Conservation (phyloP, 1,139 yeast species). For the Ashbya aceris region DNA sequence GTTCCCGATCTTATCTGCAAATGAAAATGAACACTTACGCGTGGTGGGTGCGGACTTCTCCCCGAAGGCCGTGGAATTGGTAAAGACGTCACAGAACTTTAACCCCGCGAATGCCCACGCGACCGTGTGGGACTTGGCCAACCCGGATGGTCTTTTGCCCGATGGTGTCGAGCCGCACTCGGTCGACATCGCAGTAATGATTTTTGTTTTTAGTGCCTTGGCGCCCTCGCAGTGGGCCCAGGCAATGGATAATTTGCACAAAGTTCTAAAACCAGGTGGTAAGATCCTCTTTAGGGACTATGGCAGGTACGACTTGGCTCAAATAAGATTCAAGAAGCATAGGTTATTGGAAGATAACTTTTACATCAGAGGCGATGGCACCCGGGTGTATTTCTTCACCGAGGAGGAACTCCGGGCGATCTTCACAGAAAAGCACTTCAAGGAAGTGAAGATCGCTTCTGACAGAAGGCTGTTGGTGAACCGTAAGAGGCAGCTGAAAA, state of each 20-base stretch:
- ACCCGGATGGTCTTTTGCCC: constrained; percentile 64
- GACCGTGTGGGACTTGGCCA: constrained; percentile 93
- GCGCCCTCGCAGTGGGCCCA: constrained; percentile 86
- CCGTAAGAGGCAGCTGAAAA: constrained; percentile 81
- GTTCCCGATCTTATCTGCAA: constrained; percentile 77
- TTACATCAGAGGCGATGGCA: constrained; percentile 95
- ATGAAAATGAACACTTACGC: constrained; percentile 64
- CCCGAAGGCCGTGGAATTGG: constrained; percentile 81
- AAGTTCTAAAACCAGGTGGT: constrained; percentile 87
- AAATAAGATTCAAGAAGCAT: constrained; percentile 83
- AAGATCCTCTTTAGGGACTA: constrained; percentile 83
- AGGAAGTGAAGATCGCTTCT: constrained; percentile 69
- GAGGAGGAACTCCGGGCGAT: constrained; percentile 80
- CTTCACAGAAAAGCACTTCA: constrained; percentile 54
- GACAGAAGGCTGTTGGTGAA: constrained; percentile 87
- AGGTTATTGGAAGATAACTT: constrained; percentile 85
- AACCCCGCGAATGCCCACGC: constrained; percentile 63
- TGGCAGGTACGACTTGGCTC: constrained; percentile 94
- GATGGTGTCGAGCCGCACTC: constrained; percentile 74
- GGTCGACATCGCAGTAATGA: constrained; percentile 86
- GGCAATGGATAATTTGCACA: constrained; percentile 62
- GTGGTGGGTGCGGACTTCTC: constrained; percentile 88
- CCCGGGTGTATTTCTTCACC: constrained; percentile 92
- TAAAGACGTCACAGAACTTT: constrained; percentile 53
- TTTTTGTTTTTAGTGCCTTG: constrained; percentile 86